phyloP scores from a whole-genome alignment of 176 grass and related monocot genomes.

The Guadua angustifolia region DNA sequence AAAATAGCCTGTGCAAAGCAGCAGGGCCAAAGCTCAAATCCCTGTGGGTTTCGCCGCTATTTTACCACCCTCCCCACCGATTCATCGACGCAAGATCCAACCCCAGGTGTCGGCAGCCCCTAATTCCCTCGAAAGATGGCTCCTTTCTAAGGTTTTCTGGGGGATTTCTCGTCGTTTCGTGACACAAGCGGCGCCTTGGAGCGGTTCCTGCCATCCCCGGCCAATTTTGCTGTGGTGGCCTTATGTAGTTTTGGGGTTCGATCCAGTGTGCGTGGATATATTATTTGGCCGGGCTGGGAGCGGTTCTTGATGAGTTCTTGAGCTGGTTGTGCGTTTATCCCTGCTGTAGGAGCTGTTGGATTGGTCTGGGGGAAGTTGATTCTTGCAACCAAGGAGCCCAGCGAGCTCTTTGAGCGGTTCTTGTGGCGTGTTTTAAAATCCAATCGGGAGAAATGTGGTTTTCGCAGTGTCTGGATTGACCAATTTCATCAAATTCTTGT shows the following conservation, averaged over 20 bases:
- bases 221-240: constrained; percentile 21
- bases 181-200: constrained; percentile 2
- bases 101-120: constrained; percentile 47
- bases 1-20: constrained; percentile 27
- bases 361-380: constrained; percentile 12
- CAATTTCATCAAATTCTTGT: constrained; percentile 7
- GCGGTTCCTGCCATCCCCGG: not conserved
- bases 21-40: constrained; percentile 52
- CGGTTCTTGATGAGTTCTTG: constrained; percentile 38
- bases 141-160: constrained; percentile 38
- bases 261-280: constrained; percentile 23
- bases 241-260: constrained; percentile 24
- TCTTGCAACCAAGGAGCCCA: not conserved
- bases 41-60: constrained; percentile 42
- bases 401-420: not conserved
- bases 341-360: constrained; percentile 37
- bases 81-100: constrained; percentile 54
- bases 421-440: constrained; percentile 7
- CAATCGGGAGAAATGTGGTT: constrained; percentile 36
- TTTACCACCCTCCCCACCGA: constrained; percentile 43
- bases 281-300: not conserved
- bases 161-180: constrained; percentile 46
- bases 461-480: constrained; percentile 8
- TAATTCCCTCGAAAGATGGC: constrained; percentile 32
- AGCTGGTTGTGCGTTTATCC: constrained; percentile 14